Conservation (phyloP, 2,329 filamentous ascomycete genomes). For the Eutypella sp. region DNA sequence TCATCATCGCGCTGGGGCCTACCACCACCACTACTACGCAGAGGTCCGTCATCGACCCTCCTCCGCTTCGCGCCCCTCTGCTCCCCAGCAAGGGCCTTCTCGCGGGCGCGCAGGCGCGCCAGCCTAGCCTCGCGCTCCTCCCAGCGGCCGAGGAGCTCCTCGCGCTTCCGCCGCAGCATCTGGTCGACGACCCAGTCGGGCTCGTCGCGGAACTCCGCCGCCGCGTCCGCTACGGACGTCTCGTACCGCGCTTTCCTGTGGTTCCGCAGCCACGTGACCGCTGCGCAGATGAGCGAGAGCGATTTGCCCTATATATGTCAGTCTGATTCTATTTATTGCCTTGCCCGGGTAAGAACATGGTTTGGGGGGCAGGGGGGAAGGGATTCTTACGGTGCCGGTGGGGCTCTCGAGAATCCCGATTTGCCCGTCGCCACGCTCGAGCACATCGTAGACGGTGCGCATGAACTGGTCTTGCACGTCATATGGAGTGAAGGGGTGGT, state of each 20-base stretch:
- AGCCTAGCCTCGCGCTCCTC: slow-evolving; percentile 71
- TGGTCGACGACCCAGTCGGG: slow-evolving; percentile 83
- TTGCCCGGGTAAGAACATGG: too few species aligned
- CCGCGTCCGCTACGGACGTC: slow-evolving; percentile 42
- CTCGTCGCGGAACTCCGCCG: slow-evolving; percentile 55
- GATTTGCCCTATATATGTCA: slow-evolving; percentile 67
- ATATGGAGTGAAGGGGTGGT: slow-evolving; percentile 85
- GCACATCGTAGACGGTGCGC: slow-evolving; percentile 72
- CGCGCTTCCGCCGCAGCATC: slow-evolving; percentile 62
- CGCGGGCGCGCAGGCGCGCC: slow-evolving; percentile 58
- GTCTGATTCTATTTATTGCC: too few species aligned
- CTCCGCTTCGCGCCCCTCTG: slow-evolving; percentile 43
- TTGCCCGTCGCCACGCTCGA: slow-evolving; percentile 66
- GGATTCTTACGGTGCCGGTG: slow-evolving; percentile 63
- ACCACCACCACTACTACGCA: slow-evolving; percentile 20
- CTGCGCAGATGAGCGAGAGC: slow-evolving; percentile 81
- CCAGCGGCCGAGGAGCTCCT: slow-evolving; percentile 61
- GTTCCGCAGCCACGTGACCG: slow-evolving; percentile 84
- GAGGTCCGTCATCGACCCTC: slow-evolving; percentile 32
- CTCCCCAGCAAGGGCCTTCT: slow-evolving; percentile 53
- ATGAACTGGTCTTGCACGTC: slow-evolving; percentile 86
- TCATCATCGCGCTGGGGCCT: slow-evolving; percentile 53
- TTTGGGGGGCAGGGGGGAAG: neutral
- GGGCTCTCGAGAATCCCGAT: slow-evolving; percentile 88
- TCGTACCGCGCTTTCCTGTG: slow-evolving; percentile 62